A percentile compares a stretch with the other conserved stretches of the same genome.
These are phyloP conservation scores for Lithohypha guttulata DNA, from an alignment of 2,329 filamentous ascomycete species.

Conservation along the genomic window DNA sequence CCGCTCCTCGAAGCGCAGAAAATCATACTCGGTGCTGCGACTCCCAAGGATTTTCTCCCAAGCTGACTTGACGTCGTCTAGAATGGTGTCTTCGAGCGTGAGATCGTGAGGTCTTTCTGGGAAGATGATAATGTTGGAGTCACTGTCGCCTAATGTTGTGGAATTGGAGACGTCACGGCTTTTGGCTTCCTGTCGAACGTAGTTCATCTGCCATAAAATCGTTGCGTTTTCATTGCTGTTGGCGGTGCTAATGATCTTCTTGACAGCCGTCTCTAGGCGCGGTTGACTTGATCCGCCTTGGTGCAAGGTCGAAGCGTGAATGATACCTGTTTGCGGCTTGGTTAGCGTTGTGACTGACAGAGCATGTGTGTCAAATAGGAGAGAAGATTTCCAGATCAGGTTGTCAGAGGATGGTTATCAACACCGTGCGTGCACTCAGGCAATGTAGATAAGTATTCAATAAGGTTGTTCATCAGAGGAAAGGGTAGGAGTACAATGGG, in stretches of 20 bases:
- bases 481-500: conserved; percentile 14
- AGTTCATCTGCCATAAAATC: conserved; percentile 19
- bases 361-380: conserved; percentile 8
- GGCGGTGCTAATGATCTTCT: conserved; percentile 10
- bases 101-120: conserved; percentile 52
- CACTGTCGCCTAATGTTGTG: conserved; percentile 11
- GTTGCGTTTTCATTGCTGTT: conserved; percentile 2
- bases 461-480: conserved; percentile 70
- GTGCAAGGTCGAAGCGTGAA: conserved; percentile 41
- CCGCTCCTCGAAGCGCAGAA: conserved; percentile 70
- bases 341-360: conserved; percentile 11
- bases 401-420: conserved; percentile 78
- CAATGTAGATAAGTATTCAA: conserved; percentile 99
- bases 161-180: not conserved
- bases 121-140: conserved; percentile 43
- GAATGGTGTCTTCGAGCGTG: conserved; percentile 59
- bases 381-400: conserved; percentile 51
- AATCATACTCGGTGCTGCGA: conserved; percentile 43
- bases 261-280: conserved; percentile 14
- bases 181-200: conserved; percentile 27
- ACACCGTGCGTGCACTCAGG: conserved; percentile 73
- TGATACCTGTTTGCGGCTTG: conserved; percentile 39
- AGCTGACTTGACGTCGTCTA: conserved; percentile 56
- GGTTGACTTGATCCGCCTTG: conserved; percentile 8
- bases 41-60: conserved; percentile 57